phyloP scores from a whole-genome alignment of 805 yeast genomes.

The Pichia membranifaciens region DNA sequence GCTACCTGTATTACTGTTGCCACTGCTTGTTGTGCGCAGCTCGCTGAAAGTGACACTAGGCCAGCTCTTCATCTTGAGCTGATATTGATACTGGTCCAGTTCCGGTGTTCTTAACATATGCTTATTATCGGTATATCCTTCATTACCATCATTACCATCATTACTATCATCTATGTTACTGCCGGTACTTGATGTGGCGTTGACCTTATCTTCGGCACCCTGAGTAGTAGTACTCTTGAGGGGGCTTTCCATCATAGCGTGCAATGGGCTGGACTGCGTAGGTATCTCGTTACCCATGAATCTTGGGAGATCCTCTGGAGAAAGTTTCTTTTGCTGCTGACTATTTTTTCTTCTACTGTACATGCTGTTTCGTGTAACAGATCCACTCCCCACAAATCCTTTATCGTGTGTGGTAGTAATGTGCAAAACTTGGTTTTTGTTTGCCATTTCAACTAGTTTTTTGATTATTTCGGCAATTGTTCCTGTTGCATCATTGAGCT shows the following conservation, averaged over 20 bases:
- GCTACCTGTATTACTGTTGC: neutral
- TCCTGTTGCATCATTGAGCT: slow-evolving; percentile 52
- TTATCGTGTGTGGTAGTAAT: slow-evolving; percentile 3
- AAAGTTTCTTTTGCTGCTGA: slow-evolving; percentile 23
- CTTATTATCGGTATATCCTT: neutral
- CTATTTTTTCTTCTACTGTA: slow-evolving; percentile 12
- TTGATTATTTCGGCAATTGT: slow-evolving; percentile 52
- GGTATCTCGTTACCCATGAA: neutral
- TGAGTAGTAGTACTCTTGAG: neutral
- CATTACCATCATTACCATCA: neutral
- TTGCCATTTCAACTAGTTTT: slow-evolving; percentile 42
- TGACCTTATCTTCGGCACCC: neutral
- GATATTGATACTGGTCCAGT: neutral
- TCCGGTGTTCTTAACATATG: neutral
- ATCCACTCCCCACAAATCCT: slow-evolving; percentile 17
- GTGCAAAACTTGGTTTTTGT: slow-evolving; percentile 20
- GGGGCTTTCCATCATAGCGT: neutral
- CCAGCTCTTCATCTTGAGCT: neutral
- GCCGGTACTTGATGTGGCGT: neutral
- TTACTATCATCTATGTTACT: neutral
- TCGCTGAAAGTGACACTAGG: slow-evolving; percentile 3
- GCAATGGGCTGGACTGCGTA: neutral
- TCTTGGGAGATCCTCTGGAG: slow-evolving; percentile 19
- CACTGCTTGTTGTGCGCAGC: neutral
- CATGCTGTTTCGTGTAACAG: slow-evolving; percentile 8